Conservation (phyloP, 2,329 filamentous ascomycete genomes). For the Xylariaceae sp. region DNA sequence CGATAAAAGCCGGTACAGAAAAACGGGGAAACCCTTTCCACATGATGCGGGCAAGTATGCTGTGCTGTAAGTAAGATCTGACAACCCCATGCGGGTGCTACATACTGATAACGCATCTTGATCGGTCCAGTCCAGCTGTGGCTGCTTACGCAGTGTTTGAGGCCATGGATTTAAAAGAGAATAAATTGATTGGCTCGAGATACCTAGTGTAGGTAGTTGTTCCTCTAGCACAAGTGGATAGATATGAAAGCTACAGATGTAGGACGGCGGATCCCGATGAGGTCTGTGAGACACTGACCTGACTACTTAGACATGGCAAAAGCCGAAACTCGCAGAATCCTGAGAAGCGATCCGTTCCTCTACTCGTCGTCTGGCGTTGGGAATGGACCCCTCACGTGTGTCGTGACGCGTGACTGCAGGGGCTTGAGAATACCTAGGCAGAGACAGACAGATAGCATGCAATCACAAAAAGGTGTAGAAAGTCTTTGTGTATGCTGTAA, state of each 20-base stretch:
- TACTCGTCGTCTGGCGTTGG: no score
- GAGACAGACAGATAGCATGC: neutral
- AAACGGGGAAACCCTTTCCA: neutral
- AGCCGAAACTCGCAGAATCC: no score
- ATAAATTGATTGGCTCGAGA: conserved; percentile 11
- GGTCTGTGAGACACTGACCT: no score
- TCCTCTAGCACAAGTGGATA: neutral
- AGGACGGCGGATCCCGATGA: conserved; percentile 5
- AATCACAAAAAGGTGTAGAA: no score
- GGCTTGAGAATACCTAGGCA: no score
- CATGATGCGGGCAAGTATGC: neutral
- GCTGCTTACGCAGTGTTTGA: no score
- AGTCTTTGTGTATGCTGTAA: no score
- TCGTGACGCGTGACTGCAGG: no score
- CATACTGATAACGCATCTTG: conserved; percentile 24
- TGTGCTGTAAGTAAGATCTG: neutral
- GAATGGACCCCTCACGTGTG: no score
- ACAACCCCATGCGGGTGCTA: conserved; percentile 7
- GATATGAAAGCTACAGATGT: neutral
- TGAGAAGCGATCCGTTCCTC: no score
- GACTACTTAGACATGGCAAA: no score
- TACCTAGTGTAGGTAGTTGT: neutral
- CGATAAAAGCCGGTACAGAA: neutral
- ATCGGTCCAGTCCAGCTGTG: conserved; percentile 17
- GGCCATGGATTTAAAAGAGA: no score